phyloP scores from a whole-genome alignment of 345 rosid genomes.

The Clausena lansium region DNA sequence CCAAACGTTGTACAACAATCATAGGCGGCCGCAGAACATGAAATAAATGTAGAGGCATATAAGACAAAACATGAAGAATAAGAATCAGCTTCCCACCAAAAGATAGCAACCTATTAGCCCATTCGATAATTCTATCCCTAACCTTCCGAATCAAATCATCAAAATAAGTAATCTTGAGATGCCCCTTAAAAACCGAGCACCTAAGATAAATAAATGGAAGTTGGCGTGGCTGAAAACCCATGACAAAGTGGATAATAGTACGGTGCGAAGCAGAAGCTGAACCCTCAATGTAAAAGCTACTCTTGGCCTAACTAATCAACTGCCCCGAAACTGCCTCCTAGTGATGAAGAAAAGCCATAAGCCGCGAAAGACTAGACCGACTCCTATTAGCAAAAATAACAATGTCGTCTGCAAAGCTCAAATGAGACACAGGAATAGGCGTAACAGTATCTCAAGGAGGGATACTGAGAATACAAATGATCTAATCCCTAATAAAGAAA shows the following conservation, averaged over 20 bases:
- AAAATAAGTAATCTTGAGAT: neutral
- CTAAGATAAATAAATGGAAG: neutral
- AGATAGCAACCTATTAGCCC: neutral
- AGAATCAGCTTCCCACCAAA: neutral
- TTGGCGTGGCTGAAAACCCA: neutral
- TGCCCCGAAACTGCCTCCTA: no score
- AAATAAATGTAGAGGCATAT: neutral
- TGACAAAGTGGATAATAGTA: neutral
- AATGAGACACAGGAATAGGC: neutral
- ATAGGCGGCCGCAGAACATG: neutral
- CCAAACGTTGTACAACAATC: no score
- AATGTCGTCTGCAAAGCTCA: neutral
- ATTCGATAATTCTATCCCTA: neutral
- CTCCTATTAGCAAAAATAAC: neutral
- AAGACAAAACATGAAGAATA: neutral
- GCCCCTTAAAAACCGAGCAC: neutral
- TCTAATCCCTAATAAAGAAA: neutral
- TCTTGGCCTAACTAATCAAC: no score
- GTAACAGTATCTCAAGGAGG: accelerated
- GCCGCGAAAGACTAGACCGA: accelerated
- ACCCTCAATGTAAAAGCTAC: no score
- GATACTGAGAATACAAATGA: neutral
- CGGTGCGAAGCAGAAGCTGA: no score
- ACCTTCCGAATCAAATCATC: neutral
- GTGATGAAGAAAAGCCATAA: no score